Evolutionary conservation across 192 early-diverging fungal species (phyloP).

Genomic region (Backusella tuberculispora): DNA sequence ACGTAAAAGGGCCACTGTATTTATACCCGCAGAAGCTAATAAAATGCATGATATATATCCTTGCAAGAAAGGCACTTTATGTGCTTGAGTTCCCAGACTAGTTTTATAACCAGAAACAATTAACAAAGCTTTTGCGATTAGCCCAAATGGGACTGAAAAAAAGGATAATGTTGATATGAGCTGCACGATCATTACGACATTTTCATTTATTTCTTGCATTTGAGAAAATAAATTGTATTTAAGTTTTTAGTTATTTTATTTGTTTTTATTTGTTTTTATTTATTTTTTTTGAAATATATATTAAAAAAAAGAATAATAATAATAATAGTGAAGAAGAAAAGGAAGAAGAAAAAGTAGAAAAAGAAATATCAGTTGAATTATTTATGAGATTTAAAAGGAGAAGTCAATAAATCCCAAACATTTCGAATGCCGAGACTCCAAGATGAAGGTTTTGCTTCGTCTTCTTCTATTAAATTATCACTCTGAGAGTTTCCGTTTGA

Average conservation of each 20-base stretch:
- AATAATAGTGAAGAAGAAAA: neutral
- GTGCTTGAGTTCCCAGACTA: neutral
- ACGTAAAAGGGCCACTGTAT: neutral
- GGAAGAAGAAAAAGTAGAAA: neutral
- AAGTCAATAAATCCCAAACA: neutral
- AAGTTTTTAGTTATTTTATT: neutral
- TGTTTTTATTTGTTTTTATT: neutral
- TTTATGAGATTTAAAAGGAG: constrained; percentile 1
- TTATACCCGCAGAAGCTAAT: neutral
- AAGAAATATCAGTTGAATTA: neutral
- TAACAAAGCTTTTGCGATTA: neutral
- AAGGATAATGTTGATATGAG: neutral
- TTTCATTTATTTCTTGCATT: constrained; percentile 7
- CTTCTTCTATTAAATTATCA: constrained; percentile 6
- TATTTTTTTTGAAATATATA: neutral
- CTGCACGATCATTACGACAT: neutral
- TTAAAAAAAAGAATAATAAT: neutral
- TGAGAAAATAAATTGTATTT: neutral
- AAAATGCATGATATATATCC: neutral
- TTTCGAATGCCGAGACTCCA: constrained; percentile 12
- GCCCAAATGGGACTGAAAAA: neutral
- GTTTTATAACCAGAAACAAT: neutral
- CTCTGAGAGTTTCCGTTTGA: neutral
- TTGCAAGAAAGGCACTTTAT: neutral
- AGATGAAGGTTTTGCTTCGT: neutral